Base-by-base conservation (phyloP, 2,329 filamentous ascomycete species). In the Cladosporium sp. region DNA sequence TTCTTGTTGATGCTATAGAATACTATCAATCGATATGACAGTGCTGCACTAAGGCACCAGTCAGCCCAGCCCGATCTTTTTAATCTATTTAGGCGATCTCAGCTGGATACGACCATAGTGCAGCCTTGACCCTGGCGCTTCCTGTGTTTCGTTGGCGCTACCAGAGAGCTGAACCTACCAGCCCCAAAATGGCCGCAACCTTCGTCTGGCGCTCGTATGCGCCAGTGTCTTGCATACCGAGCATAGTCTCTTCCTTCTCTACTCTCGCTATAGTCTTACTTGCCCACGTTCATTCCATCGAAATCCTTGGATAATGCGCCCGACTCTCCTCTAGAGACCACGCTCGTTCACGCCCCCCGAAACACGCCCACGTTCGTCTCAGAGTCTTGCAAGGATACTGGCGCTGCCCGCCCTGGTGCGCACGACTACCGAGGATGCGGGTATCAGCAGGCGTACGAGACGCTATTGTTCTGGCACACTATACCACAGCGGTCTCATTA, bases 181-280 rank as follows among this genome's bases (percentile, higher is more conserved):
- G 54, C 54, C 54, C 54, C 42, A 56, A 38, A 49, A 49, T 56
- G 54, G 42, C 54, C 54, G 42, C 22, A 56, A 56, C 42, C 54
- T 56, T 56, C 43, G 42, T 30, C 42, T 56, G 54, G 54, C 54
- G 42, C 54, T 49, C 39, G 39, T 42, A 42, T 25, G 54, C 54
- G 52, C 54, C 39, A 14, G 34, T n/a, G 39, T 36, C 30, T 9
- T 17, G 20, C 47, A 25, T 25, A 25, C 25, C 25, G 6, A 25
- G 19, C 34, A 12, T 47, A 42, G n/a, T 14, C 42, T 49, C 36
- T 56, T 39, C 54, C 47, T 25, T 28, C 39, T 11, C 34, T 42
- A n/a, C 51, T 20, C 15, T 45, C 20, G 36, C 42, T 38, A 22
- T 28, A 19, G 9, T 36, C 14, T 25, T 5, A 15, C 20, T 20